Base-by-base conservation (phyloP, 2,329 filamentous ascomycete genomes). In the Diaporthe eres region DNA sequence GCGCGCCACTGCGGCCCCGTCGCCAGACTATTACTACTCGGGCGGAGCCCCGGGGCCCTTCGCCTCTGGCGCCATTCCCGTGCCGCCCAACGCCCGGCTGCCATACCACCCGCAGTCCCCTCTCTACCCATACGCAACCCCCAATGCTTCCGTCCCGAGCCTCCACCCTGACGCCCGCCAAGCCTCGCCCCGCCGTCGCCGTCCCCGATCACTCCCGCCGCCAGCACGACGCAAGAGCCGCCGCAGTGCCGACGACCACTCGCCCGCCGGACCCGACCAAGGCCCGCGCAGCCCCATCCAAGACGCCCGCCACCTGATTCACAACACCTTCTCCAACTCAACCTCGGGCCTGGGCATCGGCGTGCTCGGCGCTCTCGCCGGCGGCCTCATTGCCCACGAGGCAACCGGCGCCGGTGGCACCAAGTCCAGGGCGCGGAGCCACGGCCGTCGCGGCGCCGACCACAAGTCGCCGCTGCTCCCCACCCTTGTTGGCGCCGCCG, bases 401-500 rank as follows among this genome's bases (percentile, higher is more conserved):
- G 87, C 85, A 2, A 85, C 84, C 58, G 86, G 88, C 42, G 87
- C 85, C 1, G 85, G 84, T 60, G 86, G 88, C 44, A 85, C 84
- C 75, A 9, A 79, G 42, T 47, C 72, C 77, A 31, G 44, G 63
- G 57, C 79, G 80, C 75, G 71, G 77, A 15, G 47, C 44, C 55
- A 67, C 12, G 65, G 53, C 19, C 51, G 37, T 28, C 34, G 61
- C 63, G 72, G 78, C 6, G 79, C 82, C 28, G 78, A 81, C 42
- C 79, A 82, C 47, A 82, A 82, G 68, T 82, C 82, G 70, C 82
- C 82, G 72, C 81, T 87, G 71, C 80, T 90, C 22, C 87, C 87
- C 4, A 90, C 89, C 13, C 82, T 90, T 13, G 84, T 90, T 4
- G 89, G 89, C 2, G 89, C 88, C 1, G 87, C 89, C 4, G 88